Conservation (phyloP, 805 yeast species). For the Suhomyces sp. region DNA sequence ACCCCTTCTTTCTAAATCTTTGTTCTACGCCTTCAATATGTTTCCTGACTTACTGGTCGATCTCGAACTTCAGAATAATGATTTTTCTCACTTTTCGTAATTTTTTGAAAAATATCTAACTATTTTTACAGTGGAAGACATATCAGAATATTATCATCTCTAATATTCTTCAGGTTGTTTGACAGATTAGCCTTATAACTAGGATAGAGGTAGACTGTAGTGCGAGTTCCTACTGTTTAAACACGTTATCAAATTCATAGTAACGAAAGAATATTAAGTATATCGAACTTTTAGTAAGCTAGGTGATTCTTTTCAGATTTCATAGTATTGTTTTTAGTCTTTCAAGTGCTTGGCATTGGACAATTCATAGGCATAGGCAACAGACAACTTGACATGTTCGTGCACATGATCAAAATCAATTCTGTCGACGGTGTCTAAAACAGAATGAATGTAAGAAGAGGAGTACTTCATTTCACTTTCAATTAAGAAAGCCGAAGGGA, state of each 20-base stretch:
- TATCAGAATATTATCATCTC: too few relatives aligned
- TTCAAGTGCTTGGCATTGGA: slow-evolving; percentile 14
- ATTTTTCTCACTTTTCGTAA: background rate
- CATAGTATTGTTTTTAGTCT: background rate
- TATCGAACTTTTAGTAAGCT: background rate
- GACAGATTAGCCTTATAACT: background rate
- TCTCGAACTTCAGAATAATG: too few relatives aligned
- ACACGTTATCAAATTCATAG: background rate
- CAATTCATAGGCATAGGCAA: slow-evolving; percentile 74
- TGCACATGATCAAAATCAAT: slow-evolving; percentile 74
- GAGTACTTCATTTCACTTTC: slow-evolving; percentile 68
- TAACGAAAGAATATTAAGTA: background rate
- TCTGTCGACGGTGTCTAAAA: slow-evolving; percentile 76
- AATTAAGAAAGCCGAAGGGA: slow-evolving; percentile 77
- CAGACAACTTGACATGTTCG: slow-evolving; percentile 74
- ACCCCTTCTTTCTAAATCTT: too few relatives aligned
- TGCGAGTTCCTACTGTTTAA: background rate
- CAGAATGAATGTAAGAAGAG: slow-evolving; percentile 72
- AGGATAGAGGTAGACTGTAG: background rate
- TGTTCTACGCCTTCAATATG: too few relatives aligned
- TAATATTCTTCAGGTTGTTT: too few relatives aligned
- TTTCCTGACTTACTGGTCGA: too few relatives aligned
- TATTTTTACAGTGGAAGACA: too few relatives aligned
- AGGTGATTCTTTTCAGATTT: background rate
- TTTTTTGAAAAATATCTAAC: too few relatives aligned